These are phyloP conservation scores for Paspalum vaginatum DNA, from an alignment of 176 grass and related monocot genomes.

Conservation along the genomic window DNA sequence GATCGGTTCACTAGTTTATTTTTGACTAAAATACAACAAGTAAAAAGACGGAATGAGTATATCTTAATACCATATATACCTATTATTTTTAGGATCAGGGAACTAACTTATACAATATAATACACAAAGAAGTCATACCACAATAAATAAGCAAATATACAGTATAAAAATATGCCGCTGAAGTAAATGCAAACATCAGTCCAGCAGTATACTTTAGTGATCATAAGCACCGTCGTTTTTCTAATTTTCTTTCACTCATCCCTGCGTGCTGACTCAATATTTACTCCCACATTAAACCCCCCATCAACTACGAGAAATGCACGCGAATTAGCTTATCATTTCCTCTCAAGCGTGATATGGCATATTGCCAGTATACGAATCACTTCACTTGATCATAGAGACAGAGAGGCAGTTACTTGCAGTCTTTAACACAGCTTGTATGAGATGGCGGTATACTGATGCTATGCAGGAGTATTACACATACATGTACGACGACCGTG, in stretches of 20 bases:
- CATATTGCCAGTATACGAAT: constrained; percentile 32
- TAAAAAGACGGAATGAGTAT: no score
- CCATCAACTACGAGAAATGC: constrained; percentile 33
- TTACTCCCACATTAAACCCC: constrained; percentile 41
- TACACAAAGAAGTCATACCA: no score
- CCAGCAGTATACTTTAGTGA: constrained; percentile 32
- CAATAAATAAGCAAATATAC: no score
- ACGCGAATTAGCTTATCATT: constrained; percentile 29
- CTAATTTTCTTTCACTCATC: not conserved
- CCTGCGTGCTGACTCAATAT: constrained; percentile 26
- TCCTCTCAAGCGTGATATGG: constrained; percentile 28
- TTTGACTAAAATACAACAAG: no score
- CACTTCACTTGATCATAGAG: not conserved
- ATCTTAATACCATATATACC: no score
- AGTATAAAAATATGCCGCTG: not conserved
- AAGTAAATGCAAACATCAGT: constrained; percentile 34
- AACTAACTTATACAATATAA: no score
- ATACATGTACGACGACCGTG: not conserved
- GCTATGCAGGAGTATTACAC: not conserved
- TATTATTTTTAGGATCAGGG: no score
- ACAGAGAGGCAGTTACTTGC: not conserved
- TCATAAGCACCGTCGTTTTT: constrained; percentile 9
- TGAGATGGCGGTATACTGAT: not conserved
- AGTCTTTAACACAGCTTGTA: not conserved
- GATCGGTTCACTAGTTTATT: no score